phyloP scores from a whole-genome alignment of 257 asterid species.

The Jaltomata sinuosa region DNA sequence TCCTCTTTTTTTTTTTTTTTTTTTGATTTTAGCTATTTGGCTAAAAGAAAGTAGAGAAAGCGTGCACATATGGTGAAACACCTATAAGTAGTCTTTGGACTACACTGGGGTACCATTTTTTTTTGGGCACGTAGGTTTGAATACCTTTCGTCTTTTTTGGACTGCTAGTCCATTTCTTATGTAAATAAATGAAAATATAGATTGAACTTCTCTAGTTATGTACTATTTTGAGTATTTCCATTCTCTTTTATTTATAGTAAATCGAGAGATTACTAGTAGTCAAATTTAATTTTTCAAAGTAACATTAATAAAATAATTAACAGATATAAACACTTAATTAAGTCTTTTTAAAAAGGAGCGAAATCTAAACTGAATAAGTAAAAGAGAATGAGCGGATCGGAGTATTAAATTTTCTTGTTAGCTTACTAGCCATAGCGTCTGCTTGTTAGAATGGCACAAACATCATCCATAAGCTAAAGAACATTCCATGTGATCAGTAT shows the following conservation, averaged over 20 bases:
- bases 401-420: background rate
- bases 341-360: background rate
- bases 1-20: background rate
- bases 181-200: background rate
- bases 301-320: background rate
- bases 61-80: background rate
- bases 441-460: too few species aligned
- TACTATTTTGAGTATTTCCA: too few species aligned
- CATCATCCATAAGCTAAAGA: too few species aligned
- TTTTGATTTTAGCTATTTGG: background rate
- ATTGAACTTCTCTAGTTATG: too few species aligned
- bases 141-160: background rate
- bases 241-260: too few species aligned
- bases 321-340: background rate
- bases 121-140: background rate
- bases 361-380: background rate
- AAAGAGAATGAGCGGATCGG: accelerated
- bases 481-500: too few species aligned
- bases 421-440: background rate
- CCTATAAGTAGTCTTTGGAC: background rate
- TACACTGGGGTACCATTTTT: background rate
- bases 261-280: background rate
- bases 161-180: background rate
- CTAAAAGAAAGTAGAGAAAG: background rate
- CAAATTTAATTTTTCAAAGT: background rate